Percentiles rank a stretch among this genome's conserved stretches.
Evolutionary conservation across 805 yeast genomes (phyloP).

Genomic region (Diddensiella transvaalensis): DNA sequence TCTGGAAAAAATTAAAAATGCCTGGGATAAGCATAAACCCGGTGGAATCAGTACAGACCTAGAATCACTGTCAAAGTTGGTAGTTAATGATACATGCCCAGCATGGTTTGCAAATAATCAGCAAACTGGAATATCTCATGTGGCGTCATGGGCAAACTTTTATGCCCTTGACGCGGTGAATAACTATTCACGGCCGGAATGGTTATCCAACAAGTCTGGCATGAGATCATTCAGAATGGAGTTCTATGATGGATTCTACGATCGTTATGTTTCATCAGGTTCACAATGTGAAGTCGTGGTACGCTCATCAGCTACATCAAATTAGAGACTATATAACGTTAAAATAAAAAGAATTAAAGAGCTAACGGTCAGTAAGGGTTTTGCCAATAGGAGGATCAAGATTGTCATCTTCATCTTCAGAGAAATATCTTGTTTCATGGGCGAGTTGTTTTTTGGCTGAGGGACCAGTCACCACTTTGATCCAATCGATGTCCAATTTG

Average conservation of each 20-base stretch:
- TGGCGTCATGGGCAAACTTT: slow-evolving; percentile 34
- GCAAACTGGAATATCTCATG: slow-evolving; percentile 11
- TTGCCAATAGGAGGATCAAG: background rate
- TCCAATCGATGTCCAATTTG: slow-evolving; percentile 64
- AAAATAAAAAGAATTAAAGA: too few species aligned
- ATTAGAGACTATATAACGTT: too few species aligned
- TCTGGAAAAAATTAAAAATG: background rate
- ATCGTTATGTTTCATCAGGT: slow-evolving; percentile 12
- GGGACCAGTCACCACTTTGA: slow-evolving; percentile 55
- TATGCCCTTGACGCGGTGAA: slow-evolving; percentile 26
- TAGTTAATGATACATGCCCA: background rate
- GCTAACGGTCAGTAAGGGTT: too few species aligned
- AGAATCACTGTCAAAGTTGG: background rate
- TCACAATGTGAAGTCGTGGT: too few species aligned
- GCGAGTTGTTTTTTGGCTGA: too few species aligned
- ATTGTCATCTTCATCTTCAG: background rate
- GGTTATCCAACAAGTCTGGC: slow-evolving; percentile 13
- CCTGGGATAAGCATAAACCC: background rate
- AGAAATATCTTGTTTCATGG: background rate
- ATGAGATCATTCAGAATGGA: slow-evolving; percentile 11
- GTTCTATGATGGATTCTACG: slow-evolving; percentile 19
- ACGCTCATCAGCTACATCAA: too few species aligned
- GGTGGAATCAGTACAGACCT: too few species aligned
- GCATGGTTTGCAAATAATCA: background rate
- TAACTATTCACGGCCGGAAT: slow-evolving; percentile 21